A percentile compares a stretch with the other conserved stretches of the same genome.
Evolutionary conservation across 495 filamentous ascomycete species (phyloP).

Genomic region (Penicillium diatomitis): DNA sequence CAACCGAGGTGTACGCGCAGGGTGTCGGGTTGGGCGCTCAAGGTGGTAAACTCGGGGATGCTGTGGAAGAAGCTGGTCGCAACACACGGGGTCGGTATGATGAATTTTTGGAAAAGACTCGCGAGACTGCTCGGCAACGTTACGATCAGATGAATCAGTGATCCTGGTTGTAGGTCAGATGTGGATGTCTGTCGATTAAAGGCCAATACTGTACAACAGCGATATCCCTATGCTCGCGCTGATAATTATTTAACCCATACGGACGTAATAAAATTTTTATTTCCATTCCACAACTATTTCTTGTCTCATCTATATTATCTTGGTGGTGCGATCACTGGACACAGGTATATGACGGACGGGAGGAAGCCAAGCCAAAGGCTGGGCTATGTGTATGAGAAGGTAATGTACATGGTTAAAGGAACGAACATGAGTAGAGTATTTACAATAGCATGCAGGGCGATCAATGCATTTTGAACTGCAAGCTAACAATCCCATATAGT

Average conservation of each 20-base stretch:
- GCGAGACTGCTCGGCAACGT: constrained; percentile 68
- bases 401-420: too few relatives aligned
- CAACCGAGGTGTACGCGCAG: constrained; percentile 67
- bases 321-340: too few relatives aligned
- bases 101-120: constrained; percentile 71
- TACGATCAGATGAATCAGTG: constrained; percentile 52
- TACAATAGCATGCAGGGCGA: not conserved
- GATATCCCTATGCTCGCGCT: not conserved
- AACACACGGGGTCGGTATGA: constrained; percentile 60
- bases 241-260: too few relatives aligned
- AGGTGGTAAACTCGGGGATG: constrained; percentile 77
- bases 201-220: not conserved
- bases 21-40: constrained; percentile 83
- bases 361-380: too few relatives aligned
- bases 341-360: too few relatives aligned
- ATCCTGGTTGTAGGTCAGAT: not conserved
- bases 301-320: not conserved
- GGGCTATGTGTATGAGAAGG: too few relatives aligned
- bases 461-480: not conserved
- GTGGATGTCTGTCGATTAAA: too few relatives aligned
- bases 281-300: not conserved
- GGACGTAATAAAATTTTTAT: too few relatives aligned
- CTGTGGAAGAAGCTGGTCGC: constrained; percentile 65
- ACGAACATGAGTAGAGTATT: constrained; percentile 13
- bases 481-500: not conserved